Conservation (phyloP, 768 basidiomycete genomes). For the Glaciozyma martinii region DNA sequence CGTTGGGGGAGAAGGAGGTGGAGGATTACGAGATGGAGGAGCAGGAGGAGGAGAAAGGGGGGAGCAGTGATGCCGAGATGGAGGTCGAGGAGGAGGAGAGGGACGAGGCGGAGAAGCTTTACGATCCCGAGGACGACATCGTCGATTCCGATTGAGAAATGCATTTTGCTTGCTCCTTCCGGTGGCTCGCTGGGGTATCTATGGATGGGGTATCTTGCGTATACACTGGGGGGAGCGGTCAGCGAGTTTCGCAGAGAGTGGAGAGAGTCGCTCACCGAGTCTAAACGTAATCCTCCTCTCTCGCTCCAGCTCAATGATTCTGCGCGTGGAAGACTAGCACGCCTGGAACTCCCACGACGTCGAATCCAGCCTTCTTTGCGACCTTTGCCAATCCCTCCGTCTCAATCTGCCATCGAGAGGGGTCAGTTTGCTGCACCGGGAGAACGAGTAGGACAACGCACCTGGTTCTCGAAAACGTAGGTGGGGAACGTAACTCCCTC, state of each 20-base stretch:
- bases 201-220: too few species aligned
- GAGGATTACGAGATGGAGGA: constrained; percentile 6
- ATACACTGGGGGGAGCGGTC: too few species aligned
- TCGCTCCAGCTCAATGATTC: constrained; percentile 5
- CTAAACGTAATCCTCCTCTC: too few species aligned
- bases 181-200: too few species aligned
- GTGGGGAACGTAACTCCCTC: constrained; percentile 23
- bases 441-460: background rate
- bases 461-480: constrained; percentile 18
- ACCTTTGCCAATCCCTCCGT: constrained; percentile 19
- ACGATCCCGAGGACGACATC: constrained; percentile 24
- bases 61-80: background rate
- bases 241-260: too few species aligned
- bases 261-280: too few species aligned
- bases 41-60: background rate
- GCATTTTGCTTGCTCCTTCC: too few species aligned
- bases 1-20: constrained; percentile 23
- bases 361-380: constrained; percentile 12
- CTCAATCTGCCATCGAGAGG: constrained; percentile 3
- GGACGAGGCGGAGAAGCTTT: background rate
- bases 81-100: background rate
- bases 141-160: background rate
- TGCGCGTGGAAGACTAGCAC: constrained; percentile 15
- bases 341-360: constrained; percentile 20
- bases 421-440: too few species aligned